phyloP scores from a whole-genome alignment of 208 protist genomes.

The Herpetomonas samuelpessoai region DNA sequence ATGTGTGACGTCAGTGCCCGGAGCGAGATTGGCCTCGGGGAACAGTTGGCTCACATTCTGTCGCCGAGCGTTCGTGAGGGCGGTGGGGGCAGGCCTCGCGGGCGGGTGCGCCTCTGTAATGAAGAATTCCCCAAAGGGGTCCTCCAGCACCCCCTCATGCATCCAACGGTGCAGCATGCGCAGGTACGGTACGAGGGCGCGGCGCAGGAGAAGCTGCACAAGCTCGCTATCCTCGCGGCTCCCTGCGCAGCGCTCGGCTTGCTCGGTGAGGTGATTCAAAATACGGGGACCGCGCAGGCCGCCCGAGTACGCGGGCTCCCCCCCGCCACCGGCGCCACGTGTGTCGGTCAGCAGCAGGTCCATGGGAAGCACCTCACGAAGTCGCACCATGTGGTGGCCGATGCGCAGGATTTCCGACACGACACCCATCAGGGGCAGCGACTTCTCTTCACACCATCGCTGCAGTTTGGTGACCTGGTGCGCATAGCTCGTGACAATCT shows the following conservation, averaged over 20 bases:
- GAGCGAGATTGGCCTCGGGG: neutral
- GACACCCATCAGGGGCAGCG: conserved; percentile 83
- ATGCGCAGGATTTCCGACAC: conserved; percentile 80
- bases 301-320: neutral
- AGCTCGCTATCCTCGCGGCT: conserved; percentile 79
- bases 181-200: conserved; percentile 75
- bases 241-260: conserved; percentile 54
- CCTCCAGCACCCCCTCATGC: conserved; percentile 75
- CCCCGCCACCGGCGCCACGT: neutral
- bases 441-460: conserved; percentile 42
- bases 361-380: conserved; percentile 79
- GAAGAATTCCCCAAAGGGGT: conserved; percentile 87
- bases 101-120: conserved; percentile 43
- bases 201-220: conserved; percentile 63
- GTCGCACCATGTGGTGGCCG: conserved; percentile 77
- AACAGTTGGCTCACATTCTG: neutral
- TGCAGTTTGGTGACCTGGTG: conserved; percentile 71
- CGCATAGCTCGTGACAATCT: conserved; percentile 82
- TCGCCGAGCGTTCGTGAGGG: conserved; percentile 8
- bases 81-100: conserved; percentile 1
- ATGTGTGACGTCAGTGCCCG: conserved; percentile 3
- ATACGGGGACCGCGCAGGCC: conserved; percentile 61
- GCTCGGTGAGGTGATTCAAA: conserved; percentile 74
- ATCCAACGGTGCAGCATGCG: conserved; percentile 82
- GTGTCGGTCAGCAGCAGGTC: conserved; percentile 40